Conservation (phyloP, 305 asterid genomes). For the Andrographis paniculata region DNA sequence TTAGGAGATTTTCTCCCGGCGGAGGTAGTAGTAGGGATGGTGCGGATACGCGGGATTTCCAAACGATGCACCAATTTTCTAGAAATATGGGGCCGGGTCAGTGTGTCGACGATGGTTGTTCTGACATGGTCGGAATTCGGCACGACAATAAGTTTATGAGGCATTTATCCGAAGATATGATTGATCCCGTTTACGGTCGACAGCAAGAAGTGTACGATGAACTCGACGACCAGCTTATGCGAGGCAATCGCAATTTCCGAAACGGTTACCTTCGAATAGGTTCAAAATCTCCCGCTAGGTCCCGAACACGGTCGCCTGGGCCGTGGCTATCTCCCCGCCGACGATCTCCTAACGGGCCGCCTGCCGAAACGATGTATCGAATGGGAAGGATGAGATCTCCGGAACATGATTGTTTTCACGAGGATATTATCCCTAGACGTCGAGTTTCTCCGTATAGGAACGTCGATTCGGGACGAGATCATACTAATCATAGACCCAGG, state of each 20-base stretch:
- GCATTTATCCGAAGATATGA: conserved; percentile 42
- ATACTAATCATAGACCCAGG: conserved; percentile 43
- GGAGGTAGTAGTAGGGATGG: conserved; percentile 52
- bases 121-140: conserved; percentile 29
- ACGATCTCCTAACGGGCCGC: conserved; percentile 56
- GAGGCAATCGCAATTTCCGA: conserved; percentile 55
- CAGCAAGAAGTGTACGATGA: conserved; percentile 44
- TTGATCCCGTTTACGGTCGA: conserved; percentile 37
- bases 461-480: conserved; percentile 44
- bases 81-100: conserved; percentile 51
- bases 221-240: conserved; percentile 36
- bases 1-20: conserved; percentile 56
- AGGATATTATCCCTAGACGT: conserved; percentile 57
- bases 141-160: conserved; percentile 44
- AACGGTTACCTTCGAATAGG: conserved; percentile 45
- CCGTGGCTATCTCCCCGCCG: conserved; percentile 67
- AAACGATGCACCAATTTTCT: conserved; percentile 36
- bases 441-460: conserved; percentile 70
- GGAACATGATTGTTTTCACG: conserved; percentile 59
- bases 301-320: conserved; percentile 64
- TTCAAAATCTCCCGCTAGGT: conserved; percentile 68
- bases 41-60: conserved; percentile 30
- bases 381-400: conserved; percentile 75
- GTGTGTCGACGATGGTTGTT: conserved; percentile 31
- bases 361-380: conserved; percentile 39